Evolutionary conservation across 2,329 filamentous ascomycete species (phyloP), one percentile per base, ranked within the genome.

Genomic region (Microdochium paspali): DNA sequence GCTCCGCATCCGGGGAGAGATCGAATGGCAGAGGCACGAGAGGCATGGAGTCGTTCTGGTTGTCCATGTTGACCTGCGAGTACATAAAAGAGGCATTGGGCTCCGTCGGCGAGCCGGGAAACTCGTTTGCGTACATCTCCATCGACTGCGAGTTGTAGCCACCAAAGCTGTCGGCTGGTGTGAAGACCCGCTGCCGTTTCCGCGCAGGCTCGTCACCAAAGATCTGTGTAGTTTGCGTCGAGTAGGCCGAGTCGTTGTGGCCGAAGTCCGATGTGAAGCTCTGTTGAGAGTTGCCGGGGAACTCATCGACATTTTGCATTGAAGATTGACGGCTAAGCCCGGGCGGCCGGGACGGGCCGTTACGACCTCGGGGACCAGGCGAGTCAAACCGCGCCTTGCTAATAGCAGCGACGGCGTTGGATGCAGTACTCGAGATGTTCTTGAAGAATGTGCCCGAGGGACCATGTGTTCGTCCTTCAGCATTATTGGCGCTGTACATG

Each of bases 371-470:
- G 4, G 85, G 85, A 7, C 78, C 84, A 1, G 90, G 90, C 2
- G 90, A 95, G 62, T 96, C 90, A 57, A 96, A 85, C 12, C 91
- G 80, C 15, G 93, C 91, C 70, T 97, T 96, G 77, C 88, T 96
- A 66, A 98, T 94, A 49, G 93, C 91, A 51, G 90, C 90, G 48
- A 98, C 87, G 24, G 93, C 93, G 58, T 90, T 91, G 4, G 88
- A 93, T 1, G 93, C 90, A 1, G 90, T 95, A 53, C 82, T 86
- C 3, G 91, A 97, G 53, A 98, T 97, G 60, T 94, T 96, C 61
- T 90, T 90, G 72, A 98, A 97, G 63, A 96, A 96, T 1, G 93
- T 96, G 18, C 90, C 90, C 44, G 86, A 82, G 18, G 82, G 56
- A 59, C 78, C 81, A 57, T 80, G 81, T 12, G 75, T 69, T 45